These are phyloP conservation scores for Eudorina sp. DNA, from an alignment of 139 green algal species.

Conservation along the genomic window DNA sequence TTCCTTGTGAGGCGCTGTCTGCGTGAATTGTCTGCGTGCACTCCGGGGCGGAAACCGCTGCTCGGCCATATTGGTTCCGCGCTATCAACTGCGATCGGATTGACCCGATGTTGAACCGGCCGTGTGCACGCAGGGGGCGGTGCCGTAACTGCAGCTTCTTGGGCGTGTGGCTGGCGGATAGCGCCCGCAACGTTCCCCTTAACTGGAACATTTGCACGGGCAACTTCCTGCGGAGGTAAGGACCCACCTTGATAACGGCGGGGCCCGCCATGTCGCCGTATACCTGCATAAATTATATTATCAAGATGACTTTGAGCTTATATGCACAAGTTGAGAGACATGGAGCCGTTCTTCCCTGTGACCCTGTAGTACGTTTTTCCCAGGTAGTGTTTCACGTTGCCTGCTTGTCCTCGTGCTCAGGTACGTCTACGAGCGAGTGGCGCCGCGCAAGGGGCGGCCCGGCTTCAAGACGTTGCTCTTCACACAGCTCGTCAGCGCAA, in stretches of 20 bases:
- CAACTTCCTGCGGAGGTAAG: slow-evolving; percentile 76
- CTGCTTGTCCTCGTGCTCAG: slow-evolving; percentile 34
- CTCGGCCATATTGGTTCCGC: too few species aligned
- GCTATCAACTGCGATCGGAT: too few species aligned
- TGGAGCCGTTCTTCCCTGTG: too few species aligned
- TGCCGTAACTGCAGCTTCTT: slow-evolving; percentile 80
- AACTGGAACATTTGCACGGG: slow-evolving; percentile 90
- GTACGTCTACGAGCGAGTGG: slow-evolving; percentile 91
- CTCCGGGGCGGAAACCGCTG: too few species aligned
- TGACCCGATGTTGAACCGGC: too few species aligned
- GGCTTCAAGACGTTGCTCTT: slow-evolving; percentile 79
- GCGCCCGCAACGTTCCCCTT: slow-evolving; percentile 65
- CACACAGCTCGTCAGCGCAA: slow-evolving; percentile 83
- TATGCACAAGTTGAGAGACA: too few species aligned
- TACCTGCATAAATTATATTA: background rate
- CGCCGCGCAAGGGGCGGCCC: slow-evolving; percentile 63
- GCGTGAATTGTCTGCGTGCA: too few species aligned
- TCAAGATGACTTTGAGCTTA: too few species aligned
- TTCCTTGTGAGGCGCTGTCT: too few species aligned
- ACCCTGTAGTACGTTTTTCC: too few species aligned
- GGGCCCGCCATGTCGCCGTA: background rate
- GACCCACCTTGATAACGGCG: background rate
- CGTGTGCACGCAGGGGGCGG: slow-evolving; percentile 71
- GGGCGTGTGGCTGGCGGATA: slow-evolving; percentile 71
- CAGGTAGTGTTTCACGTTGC: too few species aligned